Conservation (phyloP, 2,329 filamentous ascomycete genomes). For the Hypoxylon rubiginosum region DNA sequence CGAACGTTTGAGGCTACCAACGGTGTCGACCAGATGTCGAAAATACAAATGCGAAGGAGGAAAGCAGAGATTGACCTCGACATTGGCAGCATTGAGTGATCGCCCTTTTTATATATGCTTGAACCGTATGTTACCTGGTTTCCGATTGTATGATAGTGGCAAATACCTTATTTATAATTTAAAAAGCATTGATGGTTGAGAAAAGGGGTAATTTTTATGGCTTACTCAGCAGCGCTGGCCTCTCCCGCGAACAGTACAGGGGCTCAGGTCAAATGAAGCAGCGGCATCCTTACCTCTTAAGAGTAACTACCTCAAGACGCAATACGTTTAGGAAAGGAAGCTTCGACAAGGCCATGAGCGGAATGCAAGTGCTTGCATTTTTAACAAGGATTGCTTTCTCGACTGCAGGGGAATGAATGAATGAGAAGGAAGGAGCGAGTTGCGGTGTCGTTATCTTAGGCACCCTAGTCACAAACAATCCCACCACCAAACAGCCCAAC, state of each 20-base stretch:
- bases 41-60: constrained; percentile 48
- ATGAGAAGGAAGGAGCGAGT: not conserved
- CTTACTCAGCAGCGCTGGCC: not conserved
- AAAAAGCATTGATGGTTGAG: not conserved
- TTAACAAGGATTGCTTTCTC: not conserved
- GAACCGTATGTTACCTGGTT: not conserved
- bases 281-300: no score
- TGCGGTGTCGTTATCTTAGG: not conserved
- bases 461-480: not conserved
- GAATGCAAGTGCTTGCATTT: not conserved
- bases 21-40: constrained; percentile 39
- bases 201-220: not conserved
- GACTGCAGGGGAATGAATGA: no score
- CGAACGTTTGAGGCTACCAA: constrained; percentile 41
- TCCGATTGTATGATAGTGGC: not conserved
- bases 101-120: not conserved
- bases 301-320: not conserved
- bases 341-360: not conserved
- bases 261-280: not conserved
- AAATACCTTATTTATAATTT: not conserved
- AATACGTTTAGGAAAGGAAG: not conserved
- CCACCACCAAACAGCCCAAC: not conserved
- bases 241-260: not conserved
- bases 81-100: constrained; percentile 42
- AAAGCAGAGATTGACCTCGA: constrained; percentile 51